A percentile compares a stretch with the other conserved stretches of the same genome.
phyloP scores from a whole-genome alignment of 768 basidiomycete genomes.

The Dioszegia hungarica region DNA sequence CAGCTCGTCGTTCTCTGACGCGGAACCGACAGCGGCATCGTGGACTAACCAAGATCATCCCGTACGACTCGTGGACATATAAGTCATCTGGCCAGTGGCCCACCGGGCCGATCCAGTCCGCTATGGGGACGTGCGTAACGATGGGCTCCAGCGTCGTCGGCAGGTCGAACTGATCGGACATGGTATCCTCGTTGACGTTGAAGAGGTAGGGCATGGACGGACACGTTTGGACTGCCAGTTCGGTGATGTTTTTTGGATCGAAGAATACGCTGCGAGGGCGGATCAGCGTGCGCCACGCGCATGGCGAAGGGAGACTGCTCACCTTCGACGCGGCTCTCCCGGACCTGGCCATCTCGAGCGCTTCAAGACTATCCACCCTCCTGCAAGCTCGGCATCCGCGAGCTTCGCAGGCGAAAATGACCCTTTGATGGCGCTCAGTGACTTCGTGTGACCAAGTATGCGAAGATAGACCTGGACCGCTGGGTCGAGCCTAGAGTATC shows the following conservation, averaged over 20 bases:
- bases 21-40: no score
- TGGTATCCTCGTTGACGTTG: neutral
- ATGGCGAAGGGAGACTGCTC: neutral
- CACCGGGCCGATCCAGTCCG: neutral
- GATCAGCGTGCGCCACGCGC: neutral
- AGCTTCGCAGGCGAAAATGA: neutral
- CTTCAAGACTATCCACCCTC: neutral
- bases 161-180: neutral
- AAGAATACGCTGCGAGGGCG: neutral
- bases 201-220: neutral
- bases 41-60: neutral
- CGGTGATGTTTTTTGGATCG: neutral
- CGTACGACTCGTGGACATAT: neutral
- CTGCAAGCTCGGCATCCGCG: neutral
- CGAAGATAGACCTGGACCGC: neutral
- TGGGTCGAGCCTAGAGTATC: neutral
- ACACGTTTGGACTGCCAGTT: neutral
- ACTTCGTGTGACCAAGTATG: neutral
- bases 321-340: neutral
- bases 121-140: neutral
- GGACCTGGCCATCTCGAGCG: neutral
- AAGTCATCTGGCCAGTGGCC: no score
- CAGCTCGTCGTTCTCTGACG: no score
- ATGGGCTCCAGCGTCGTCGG: neutral
- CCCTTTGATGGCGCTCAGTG: neutral